A percentile compares a stretch with the other conserved stretches of the same genome.
These are phyloP conservation scores for Cytospora piceae DNA, from an alignment of 2,329 filamentous ascomycete species.

Conservation along the genomic window DNA sequence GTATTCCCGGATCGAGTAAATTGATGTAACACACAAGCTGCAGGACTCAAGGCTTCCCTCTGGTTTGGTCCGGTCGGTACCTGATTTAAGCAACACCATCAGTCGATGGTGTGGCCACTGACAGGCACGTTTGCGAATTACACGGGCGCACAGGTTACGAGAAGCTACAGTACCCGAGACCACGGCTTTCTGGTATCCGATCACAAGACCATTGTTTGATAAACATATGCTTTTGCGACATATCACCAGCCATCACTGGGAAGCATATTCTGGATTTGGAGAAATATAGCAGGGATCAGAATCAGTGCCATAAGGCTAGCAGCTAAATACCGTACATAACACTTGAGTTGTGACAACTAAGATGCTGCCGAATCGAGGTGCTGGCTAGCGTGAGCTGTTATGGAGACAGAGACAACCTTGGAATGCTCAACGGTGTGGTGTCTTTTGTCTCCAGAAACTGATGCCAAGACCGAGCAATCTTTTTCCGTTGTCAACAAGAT, in stretches of 20 bases:
- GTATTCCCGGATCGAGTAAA: background rate
- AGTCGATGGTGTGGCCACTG: conserved; percentile 17
- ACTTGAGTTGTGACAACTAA: background rate
- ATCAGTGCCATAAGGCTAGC: conserved; percentile 9
- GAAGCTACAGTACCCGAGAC: conserved; percentile 13
- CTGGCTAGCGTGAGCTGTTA: background rate
- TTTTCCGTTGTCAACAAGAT: background rate
- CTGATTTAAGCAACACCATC: conserved; percentile 7
- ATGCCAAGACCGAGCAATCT: background rate
- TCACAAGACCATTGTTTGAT: conserved; percentile 20
- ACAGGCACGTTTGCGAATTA: conserved; percentile 18
- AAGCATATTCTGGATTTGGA: background rate
- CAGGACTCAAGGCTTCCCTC: background rate
- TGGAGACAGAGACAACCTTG: background rate
- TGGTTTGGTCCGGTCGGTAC: conserved; percentile 14
- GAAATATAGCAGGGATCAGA: background rate
- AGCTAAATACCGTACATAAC: background rate
- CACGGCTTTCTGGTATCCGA: conserved; percentile 17
- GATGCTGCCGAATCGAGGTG: background rate
- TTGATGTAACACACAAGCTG: background rate
- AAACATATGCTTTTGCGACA: conserved; percentile 23
- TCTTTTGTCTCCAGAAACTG: background rate
- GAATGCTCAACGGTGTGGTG: background rate
- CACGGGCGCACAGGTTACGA: background rate
- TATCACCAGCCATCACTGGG: background rate